A percentile compares a stretch with the other conserved stretches of the same genome.
These are phyloP conservation scores for Pichia nakasei DNA, from an alignment of 805 yeast genomes.

Conservation along the genomic window DNA sequence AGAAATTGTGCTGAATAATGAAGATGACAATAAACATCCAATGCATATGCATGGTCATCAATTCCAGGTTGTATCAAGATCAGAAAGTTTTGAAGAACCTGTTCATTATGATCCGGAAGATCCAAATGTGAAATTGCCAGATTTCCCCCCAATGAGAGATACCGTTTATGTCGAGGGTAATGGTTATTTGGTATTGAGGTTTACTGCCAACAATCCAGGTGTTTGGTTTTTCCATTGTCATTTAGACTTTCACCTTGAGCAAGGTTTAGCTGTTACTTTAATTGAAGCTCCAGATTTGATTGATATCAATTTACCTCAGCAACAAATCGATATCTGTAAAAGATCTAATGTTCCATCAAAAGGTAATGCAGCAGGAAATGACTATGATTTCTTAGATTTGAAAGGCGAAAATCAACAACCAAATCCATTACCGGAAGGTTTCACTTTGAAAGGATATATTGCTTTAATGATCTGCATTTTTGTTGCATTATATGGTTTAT, in stretches of 20 bases:
- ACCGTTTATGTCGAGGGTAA: constrained; percentile 59
- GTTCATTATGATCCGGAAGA: constrained; percentile 38
- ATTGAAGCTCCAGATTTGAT: constrained; percentile 54
- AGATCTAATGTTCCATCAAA: constrained; percentile 34
- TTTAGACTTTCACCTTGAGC: constrained; percentile 77
- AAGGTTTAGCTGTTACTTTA: constrained; percentile 66
- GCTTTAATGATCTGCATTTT: constrained; percentile 48
- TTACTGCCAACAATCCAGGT: constrained; percentile 83
- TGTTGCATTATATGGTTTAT: constrained; percentile 52
- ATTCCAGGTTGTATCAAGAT: constrained; percentile 74
- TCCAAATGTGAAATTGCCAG: constrained; percentile 38
- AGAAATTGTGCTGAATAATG: constrained; percentile 70
- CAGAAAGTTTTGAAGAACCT: constrained; percentile 46
- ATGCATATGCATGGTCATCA: constrained; percentile 92
- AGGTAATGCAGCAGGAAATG: constrained; percentile 73
- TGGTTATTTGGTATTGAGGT: constrained; percentile 62
- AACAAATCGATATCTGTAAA: constrained; percentile 43
- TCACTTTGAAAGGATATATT: constrained; percentile 60
- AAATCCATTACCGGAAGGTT: constrained; percentile 58
- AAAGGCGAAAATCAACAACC: constrained; percentile 54
- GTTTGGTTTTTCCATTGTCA: constrained; percentile 94
- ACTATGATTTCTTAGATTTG: constrained; percentile 45
- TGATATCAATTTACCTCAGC: constrained; percentile 39
- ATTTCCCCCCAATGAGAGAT: constrained; percentile 59
- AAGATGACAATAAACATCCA: constrained; percentile 87